Evolutionary conservation across 2,329 filamentous ascomycete species (phyloP), one percentile per base, ranked within the genome.

Genomic region (Fusarium sacchari): DNA sequence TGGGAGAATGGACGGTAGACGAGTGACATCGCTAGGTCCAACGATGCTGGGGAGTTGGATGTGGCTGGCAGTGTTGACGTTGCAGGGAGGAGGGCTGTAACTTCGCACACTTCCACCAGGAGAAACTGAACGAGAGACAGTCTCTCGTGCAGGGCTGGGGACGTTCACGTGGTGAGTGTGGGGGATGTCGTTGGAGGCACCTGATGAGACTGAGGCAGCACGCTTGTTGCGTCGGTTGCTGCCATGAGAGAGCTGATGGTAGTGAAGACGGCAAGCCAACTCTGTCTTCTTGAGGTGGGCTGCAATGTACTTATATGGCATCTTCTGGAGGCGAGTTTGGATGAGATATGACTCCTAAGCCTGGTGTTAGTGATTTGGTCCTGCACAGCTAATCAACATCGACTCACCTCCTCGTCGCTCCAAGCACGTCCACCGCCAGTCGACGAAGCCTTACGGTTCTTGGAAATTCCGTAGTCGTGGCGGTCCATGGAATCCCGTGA

Each of bases 221-320:
- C 93, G 90, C 87, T 94, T 94, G 81, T 94, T 94, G 81, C 93
- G 92, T 77, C 93, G 91, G 84, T 93, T 94, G 85, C 89, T 94
- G 66, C 93, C 93, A 80, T 95, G 93, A 73, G 92, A 94, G 72
- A 96, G 88, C 80, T 96, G 94, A 79, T 97, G 94, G 81, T 94
- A 96, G 83, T 96, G 94, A 71, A 97, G 88, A 72, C 94, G 93
- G 84, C 94, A 97, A 53, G 94, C 94, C 67, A 96, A 87, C 84
- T 96, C 94, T 2, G 94, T 96, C 86, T 96, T 97, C 84, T 95
- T 94, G 76, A 96, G 85, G 77, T 95, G 92, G 67, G 92, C 90
- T 66, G 94, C 94, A 80, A 96, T 96, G 81, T 96, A 93, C 87
- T 96, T 96, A 84, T 96, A 96, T 2, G 94, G 94, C 91, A 96